phyloP scores from a whole-genome alignment of 202 grass and related monocot genomes.

The Musa balbisiana region DNA sequence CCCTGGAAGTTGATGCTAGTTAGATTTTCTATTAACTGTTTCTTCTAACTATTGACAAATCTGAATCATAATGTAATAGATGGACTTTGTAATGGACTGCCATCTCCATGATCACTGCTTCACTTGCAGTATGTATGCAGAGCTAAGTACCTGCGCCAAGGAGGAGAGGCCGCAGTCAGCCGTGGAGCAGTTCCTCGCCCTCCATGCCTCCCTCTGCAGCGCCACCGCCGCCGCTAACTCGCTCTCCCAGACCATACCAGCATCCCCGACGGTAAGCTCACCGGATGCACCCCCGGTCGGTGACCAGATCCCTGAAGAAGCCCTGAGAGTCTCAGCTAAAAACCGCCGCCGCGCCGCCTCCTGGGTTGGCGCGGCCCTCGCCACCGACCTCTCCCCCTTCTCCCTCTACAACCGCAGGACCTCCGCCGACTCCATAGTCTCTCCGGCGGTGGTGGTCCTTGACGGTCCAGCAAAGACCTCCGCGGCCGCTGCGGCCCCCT shows the following conservation, averaged over 20 bases:
- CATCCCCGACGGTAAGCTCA: slow-evolving; percentile 18
- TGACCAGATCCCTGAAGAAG: slow-evolving; percentile 26
- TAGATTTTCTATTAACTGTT: no score
- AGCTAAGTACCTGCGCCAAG: slow-evolving; percentile 60
- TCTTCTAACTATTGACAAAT: no score
- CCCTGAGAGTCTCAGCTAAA: slow-evolving; percentile 37
- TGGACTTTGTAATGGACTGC: no score
- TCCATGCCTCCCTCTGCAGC: slow-evolving; percentile 55
- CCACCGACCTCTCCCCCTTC: slow-evolving; percentile 69
- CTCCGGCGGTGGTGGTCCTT: slow-evolving; percentile 43
- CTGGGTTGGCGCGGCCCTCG: slow-evolving; percentile 77
- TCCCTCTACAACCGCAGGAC: slow-evolving; percentile 58
- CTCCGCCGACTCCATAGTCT: not conserved
- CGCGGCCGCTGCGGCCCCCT: not conserved
- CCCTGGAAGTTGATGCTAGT: no score
- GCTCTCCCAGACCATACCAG: slow-evolving; percentile 26
- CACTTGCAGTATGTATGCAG: slow-evolving; percentile 59
- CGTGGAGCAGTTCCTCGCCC: slow-evolving; percentile 75
- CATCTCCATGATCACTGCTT: not conserved
- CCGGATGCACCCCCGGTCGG: slow-evolving; percentile 13
- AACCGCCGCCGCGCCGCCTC: slow-evolving; percentile 48
- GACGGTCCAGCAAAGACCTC: slow-evolving; percentile 44
- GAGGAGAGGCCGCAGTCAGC: slow-evolving; percentile 73
- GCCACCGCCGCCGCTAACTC: slow-evolving; percentile 40
- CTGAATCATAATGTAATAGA: no score